These are phyloP conservation scores for Diaporthe batatas DNA, from an alignment of 2,329 filamentous ascomycete species.

Conservation along the genomic window DNA sequence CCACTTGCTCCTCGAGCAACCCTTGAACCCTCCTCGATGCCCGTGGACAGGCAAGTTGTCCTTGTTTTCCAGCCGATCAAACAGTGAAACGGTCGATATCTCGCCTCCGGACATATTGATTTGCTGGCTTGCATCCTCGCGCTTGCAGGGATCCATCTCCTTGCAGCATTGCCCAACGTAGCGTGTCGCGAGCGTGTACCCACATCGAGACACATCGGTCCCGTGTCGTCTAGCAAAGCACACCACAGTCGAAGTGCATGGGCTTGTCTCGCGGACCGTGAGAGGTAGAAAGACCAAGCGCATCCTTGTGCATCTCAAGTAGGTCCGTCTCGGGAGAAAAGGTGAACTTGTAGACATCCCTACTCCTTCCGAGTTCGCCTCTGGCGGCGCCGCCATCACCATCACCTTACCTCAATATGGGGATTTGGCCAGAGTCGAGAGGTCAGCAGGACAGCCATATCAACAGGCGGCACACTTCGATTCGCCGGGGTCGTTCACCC, in stretches of 20 bases:
- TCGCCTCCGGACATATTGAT: neutral
- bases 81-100: neutral
- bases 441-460: conserved; percentile 1
- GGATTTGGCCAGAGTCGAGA: neutral
- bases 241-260: conserved; percentile 8
- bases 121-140: neutral
- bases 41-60: conserved; percentile 7
- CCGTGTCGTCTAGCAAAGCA: conserved; percentile 7
- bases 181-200: neutral
- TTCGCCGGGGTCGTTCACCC: neutral
- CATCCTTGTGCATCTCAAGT: neutral
- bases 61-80: conserved; percentile 28
- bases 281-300: neutral
- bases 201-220: neutral
- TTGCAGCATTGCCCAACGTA: conserved; percentile 19
- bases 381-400: neutral
- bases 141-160: conserved; percentile 15
- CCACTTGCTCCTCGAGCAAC: conserved; percentile 23
- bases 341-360: neutral
- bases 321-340: neutral
- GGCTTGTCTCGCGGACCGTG: neutral
- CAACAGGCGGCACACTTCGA: conserved; percentile 8
- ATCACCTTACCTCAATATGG: neutral
- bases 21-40: neutral
- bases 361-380: neutral